Evolutionary conservation across 1,284 basidiomycete genomes (phyloP).

Genomic region (Thecaphora thlaspeos): DNA sequence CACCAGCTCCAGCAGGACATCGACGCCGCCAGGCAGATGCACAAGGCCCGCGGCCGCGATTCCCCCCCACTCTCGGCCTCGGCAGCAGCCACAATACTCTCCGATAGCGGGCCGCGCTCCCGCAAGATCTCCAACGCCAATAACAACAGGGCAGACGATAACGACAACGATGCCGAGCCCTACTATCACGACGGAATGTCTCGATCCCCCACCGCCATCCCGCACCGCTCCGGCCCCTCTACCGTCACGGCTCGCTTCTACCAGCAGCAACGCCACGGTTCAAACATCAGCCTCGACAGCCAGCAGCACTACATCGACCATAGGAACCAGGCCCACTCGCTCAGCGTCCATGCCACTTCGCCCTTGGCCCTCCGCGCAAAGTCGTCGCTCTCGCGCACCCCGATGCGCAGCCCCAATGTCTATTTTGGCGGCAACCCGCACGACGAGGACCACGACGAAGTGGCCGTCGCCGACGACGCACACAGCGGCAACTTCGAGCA

Average conservation of each 20-base stretch:
- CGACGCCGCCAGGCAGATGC: conserved; percentile 55
- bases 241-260: conserved; percentile 49
- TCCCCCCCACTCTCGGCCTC: conserved; percentile 15
- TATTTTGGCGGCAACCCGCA: conserved; percentile 20
- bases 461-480: neutral
- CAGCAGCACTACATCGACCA: conserved; percentile 56
- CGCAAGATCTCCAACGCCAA: neutral
- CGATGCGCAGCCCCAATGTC: conserved; percentile 27
- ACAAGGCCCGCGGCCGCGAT: conserved; percentile 38
- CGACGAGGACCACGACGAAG: conserved; percentile 13
- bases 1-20: conserved; percentile 52
- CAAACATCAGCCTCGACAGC: conserved; percentile 52
- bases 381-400: conserved; percentile 21
- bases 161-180: conserved; percentile 24
- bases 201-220: conserved; percentile 14
- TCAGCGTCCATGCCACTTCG: conserved; percentile 40
- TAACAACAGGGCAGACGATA: neutral
- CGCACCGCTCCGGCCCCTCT: conserved; percentile 18
- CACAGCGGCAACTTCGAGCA: conserved; percentile 18
- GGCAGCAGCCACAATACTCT: neutral
- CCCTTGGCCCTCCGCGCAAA: conserved; percentile 34
- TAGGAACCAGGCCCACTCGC: conserved; percentile 51
- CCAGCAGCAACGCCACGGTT: conserved; percentile 47
- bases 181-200: conserved; percentile 30
- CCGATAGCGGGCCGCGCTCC: neutral